A percentile compares a stretch with the other conserved stretches of the same genome.
Conservation (phyloP, 1,284 basidiomycete genomes). For the Kalmanozyma brasiliensis region DNA sequence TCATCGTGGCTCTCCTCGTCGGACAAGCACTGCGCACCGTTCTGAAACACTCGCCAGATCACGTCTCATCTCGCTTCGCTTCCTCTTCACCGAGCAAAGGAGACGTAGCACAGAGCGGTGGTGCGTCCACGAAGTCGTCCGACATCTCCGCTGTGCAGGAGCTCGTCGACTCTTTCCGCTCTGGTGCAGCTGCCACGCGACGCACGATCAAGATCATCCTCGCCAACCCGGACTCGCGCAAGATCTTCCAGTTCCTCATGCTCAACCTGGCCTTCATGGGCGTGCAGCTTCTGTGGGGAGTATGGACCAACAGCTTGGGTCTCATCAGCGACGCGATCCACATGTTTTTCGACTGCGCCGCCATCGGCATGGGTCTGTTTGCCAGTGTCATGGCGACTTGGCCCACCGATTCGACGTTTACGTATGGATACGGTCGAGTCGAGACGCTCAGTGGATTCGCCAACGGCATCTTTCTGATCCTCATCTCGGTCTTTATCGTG, state of each 20-base stretch:
- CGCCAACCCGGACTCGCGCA: conserved; percentile 87
- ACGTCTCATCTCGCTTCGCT: conserved; percentile 47
- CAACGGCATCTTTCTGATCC: conserved; percentile 93
- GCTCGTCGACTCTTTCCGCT: conserved; percentile 26
- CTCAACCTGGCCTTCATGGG: conserved; percentile 96
- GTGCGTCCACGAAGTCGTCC: conserved; percentile 13
- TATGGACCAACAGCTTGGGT: conserved; percentile 97
- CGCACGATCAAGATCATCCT: conserved; percentile 81
- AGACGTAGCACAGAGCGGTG: background rate
- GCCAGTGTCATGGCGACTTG: conserved; percentile 98
- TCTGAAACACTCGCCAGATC: conserved; percentile 59
- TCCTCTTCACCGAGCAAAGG: conserved; percentile 17
- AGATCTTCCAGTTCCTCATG: conserved; percentile 96
- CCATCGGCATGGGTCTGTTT: conserved; percentile 92
- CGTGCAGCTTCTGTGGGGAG: conserved; percentile 73
- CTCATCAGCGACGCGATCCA: conserved; percentile 99
- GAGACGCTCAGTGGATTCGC: conserved; percentile 98
- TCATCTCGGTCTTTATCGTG: conserved; percentile 97
- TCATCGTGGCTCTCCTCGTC: conserved; percentile 46
- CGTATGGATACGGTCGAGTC: conserved; percentile 97
- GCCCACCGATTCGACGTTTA: conserved; percentile 92
- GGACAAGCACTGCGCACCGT: conserved; percentile 58
- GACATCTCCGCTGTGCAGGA: conserved; percentile 46
- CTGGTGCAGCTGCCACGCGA: conserved; percentile 44
- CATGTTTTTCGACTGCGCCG: conserved; percentile 99